Base-by-base conservation (phyloP, 306 rosid species). In the Vigna hirtella region DNA sequence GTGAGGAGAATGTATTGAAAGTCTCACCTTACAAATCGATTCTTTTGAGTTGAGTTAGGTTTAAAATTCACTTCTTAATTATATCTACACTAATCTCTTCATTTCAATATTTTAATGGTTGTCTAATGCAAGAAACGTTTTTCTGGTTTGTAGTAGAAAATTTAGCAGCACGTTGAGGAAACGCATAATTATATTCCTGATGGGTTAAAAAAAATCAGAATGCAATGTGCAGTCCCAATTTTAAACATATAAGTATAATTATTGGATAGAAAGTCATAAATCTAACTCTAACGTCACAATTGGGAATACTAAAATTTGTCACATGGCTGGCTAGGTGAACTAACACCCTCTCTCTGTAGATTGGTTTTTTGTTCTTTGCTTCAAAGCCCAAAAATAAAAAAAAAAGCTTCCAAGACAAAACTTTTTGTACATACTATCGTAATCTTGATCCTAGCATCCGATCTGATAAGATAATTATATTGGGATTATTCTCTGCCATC, bases 281-380 rank as follows among this genome's bases (percentile, higher is more conserved):
- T 50, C 70, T 50, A 34, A 15, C 13, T 50, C 48, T 38, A 48
- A 20, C 13, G 38, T 22, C 48, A 24, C 26, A 38, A 63, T 64
- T 64, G 28, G 4, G 16, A 18, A 70, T 30, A 20, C 62, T 74
- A 16, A 20, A 26, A 59, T 14, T 8, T 52, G 28, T 62, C 40
- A 59, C 6, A 69, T 17, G 34, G 72, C 15, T 17, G 22, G 63
- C 15, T 61, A 14, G 22, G 18, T n/a, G 73, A 65, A 51, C 24
- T 6, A 43, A 17, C 40, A 26, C 67, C 55, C 22, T 7, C 16
- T 26, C 28, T 77, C 7, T 77, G 18, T 18, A 28, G 43, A 20
- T 50, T 64, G 63, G 43, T 30, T 16, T 26, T 68, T 81, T 67
- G 72, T 59, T 74, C 76, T 74, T 74, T 81, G 64, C 80, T 67